phyloP scores from a whole-genome alignment of 495 filamentous ascomycete species.

The Astrothelium macrocarpum region DNA sequence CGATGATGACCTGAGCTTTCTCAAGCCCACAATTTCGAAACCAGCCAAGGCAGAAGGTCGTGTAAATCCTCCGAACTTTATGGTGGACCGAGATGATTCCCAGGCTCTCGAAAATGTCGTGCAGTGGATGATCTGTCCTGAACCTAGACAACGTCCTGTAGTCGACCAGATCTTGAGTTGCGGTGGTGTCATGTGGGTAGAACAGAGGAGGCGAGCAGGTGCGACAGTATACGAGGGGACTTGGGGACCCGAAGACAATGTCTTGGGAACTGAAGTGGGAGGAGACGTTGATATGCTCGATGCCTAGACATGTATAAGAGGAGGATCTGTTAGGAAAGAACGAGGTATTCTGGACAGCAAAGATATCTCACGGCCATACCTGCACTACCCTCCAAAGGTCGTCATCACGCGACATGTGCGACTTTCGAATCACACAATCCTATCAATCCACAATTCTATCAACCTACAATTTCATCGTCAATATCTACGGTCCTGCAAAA shows the following conservation, averaged over 20 bases:
- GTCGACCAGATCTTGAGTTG: slow-evolving; percentile 59
- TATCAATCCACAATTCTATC: too few species aligned
- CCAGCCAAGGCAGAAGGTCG: slow-evolving; percentile 50
- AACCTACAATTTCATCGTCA: too few species aligned
- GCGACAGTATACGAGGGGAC: slow-evolving; percentile 92
- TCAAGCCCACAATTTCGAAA: slow-evolving; percentile 20
- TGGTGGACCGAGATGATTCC: slow-evolving; percentile 59
- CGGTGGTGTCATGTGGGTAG: slow-evolving; percentile 67
- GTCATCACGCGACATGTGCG: too few species aligned
- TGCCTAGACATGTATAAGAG: slow-evolving; percentile 17
- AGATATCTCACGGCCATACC: neutral
- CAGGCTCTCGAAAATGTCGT: slow-evolving; percentile 78
- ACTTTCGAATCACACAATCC: too few species aligned
- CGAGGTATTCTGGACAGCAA: neutral
- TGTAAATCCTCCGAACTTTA: slow-evolving; percentile 70
- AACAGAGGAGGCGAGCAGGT: slow-evolving; percentile 60
- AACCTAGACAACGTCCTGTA: slow-evolving; percentile 62
- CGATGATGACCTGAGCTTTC: slow-evolving; percentile 18
- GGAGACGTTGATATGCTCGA: slow-evolving; percentile 68
- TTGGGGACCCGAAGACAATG: slow-evolving; percentile 76
- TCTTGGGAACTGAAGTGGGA: slow-evolving; percentile 36
- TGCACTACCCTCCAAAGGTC: too few species aligned
- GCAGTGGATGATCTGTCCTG: slow-evolving; percentile 73
- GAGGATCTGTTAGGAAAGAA: neutral
- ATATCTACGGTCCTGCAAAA: too few species aligned